Evolutionary conservation across 345 rosid genomes (phyloP), one percentile per base, ranked within the genome.

Genomic region (Camelina neglecta): DNA sequence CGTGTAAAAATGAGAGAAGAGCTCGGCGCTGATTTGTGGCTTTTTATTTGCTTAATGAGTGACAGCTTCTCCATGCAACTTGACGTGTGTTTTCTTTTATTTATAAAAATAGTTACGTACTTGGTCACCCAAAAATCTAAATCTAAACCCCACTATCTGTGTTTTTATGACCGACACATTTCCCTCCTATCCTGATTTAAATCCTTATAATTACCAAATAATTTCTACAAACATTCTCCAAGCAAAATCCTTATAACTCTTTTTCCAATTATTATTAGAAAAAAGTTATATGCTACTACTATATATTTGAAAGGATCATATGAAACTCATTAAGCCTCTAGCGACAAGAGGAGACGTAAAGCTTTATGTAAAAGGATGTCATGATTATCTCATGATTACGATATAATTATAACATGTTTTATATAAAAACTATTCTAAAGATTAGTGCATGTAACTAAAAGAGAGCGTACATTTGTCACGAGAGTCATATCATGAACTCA

Each of bases 351-450:
- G 67, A 65, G 68, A 58, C 76, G 58, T 50, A 1, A 20, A 59
- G 57, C 54, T 67, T 73, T 56, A 33, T 33, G 47, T 16, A 67
- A 78, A 67, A 63, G 26, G 64, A 72, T 70, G 81, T 69, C 81
- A 83, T 69, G 24, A 65, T 76, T 79, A 79, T 69, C 81, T 72
- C 81, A 82, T 79, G 73, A 79, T 82, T 73, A 76, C 69, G 77
- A 35, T 65, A 66, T 35, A 73, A 26, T 24, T 24, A 31, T 63
- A n/a, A 56, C 31, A 38, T 56, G 23, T 20, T 60, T 44, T 44
- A 44, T 58, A 58, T 9, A 1, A 35, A 29, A 65, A 50, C 7
- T 31, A 7, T 5, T 31, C 31, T 31, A n/a, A 9, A 58, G 56
- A 38, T 56, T 57, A 71, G 20, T 55, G 36, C 49, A 44, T 36